Conservation (phyloP, 176 grass and related monocot species). For the Cenchrus fungigraminus region DNA sequence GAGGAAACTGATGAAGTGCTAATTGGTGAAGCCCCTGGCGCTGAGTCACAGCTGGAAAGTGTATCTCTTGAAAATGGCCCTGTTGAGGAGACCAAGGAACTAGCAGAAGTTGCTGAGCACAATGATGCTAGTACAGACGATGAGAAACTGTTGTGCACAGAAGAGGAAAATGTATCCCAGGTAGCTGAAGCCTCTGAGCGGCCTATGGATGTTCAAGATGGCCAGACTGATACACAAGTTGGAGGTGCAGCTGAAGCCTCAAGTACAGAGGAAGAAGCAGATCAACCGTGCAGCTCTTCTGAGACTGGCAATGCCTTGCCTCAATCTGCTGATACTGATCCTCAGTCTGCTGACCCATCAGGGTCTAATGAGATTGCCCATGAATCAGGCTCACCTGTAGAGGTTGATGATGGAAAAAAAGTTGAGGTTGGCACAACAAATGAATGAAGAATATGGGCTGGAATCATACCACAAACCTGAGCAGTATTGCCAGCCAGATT, state of each 20-base stretch:
- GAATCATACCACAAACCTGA: not conserved
- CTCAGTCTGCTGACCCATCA: not conserved
- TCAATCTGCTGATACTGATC: constrained; percentile 2
- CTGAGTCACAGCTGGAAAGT: not conserved
- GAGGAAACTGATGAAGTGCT: constrained; percentile 40
- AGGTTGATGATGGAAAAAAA: constrained; percentile 15
- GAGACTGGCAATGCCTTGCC: not conserved
- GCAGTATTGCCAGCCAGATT: not conserved
- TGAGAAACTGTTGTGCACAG: constrained; percentile 28
- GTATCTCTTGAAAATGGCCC: constrained; percentile 35
- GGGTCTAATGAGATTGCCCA: not conserved
- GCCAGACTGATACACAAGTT: constrained; percentile 32
- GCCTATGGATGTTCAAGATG: constrained; percentile 13
- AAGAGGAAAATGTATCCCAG: constrained; percentile 5
- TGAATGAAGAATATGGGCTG: constrained; percentile 7
- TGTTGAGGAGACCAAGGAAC: constrained; percentile 14
- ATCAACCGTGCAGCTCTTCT: constrained; percentile 26
- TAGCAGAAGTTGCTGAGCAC: constrained; percentile 6
- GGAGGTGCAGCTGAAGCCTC: constrained; percentile 30
- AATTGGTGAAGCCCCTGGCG: constrained; percentile 34
- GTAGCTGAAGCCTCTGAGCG: constrained; percentile 9
- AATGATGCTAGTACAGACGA: constrained; percentile 17
- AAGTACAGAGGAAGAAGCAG: not conserved
- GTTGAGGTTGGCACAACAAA: not conserved
- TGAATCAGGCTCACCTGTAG: not conserved